Base-by-base conservation (phyloP, 257 asterid genomes). In the Oldenlandia corymbosa region DNA sequence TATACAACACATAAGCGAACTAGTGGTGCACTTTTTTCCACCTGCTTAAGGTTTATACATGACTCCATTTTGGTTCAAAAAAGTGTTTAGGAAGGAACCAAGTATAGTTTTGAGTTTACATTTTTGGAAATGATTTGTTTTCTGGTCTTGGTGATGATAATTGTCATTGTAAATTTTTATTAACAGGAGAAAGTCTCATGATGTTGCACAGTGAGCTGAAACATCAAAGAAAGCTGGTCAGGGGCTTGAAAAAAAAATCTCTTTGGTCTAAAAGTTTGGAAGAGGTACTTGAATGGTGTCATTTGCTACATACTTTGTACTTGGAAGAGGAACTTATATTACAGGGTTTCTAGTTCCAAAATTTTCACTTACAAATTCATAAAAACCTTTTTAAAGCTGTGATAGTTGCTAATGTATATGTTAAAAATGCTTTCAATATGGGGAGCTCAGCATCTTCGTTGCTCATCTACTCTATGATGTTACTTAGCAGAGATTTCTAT, bases 231-330 rank as follows among this genome's bases (percentile, higher is more conserved):
- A 93, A 83, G 71, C 82, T 84, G 55, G 97, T 86, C 31, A 75
- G 94, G 85, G 71, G 84, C 81, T 83, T 93, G 85, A 83, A 86
- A 79, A 93, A 84, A 95, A 93, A 90, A 80, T 93, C 95, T 64
- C 95, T 93, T 70, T 93, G 99, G 99, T 80, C 96, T 37, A 93
- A 90, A 80, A 80, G 82, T 69, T 78, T 85, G 88, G 99, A 86
- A 75, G 97, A 93, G 99, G 99, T 93, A 83, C 62, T 50, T 67
- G 21, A 66, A 51, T 66, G 60, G 62, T 51, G 63, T 58, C 30
- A 13, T 49, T 52, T 58, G 48, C 4, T 18, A 16, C 10, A 7
- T 36, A 39, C 1, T 56, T 48, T n/a, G 27, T 57, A 6, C 5
- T n/a, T n/a, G n/a, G 16, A n/a, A n/a, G 28, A 20, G 46, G 28